phyloP scores from a whole-genome alignment of 331 rosid genomes.

The Quercus tomentella region DNA sequence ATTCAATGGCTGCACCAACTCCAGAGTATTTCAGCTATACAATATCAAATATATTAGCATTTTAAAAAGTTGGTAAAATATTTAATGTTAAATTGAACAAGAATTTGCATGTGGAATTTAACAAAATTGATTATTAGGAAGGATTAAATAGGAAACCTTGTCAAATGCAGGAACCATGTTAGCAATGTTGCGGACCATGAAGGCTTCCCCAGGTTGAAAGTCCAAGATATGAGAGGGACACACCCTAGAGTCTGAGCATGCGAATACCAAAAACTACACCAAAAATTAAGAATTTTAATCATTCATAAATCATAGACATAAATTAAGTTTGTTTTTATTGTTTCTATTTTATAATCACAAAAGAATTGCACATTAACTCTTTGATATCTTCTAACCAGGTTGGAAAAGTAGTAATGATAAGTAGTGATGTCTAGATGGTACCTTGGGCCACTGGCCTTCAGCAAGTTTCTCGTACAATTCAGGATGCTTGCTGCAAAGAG shows the following conservation, averaged over 20 bases:
- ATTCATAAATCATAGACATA: too few relatives aligned
- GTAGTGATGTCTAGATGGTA: not conserved
- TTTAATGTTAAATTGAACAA: too few relatives aligned
- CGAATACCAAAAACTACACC: conserved; percentile 58
- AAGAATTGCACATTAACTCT: too few relatives aligned
- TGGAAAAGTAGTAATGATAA: too few relatives aligned
- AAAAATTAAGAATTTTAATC: not conserved
- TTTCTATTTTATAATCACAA: too few relatives aligned
- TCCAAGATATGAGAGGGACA: conserved; percentile 41
- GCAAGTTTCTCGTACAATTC: conserved; percentile 10
- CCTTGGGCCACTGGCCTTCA: conserved; percentile 36
- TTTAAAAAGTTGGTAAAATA: not conserved
- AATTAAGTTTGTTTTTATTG: too few relatives aligned
- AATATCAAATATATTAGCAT: not conserved
- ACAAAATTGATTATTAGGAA: not conserved
- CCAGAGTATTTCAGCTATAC: conserved; percentile 47
- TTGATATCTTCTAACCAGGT: too few relatives aligned
- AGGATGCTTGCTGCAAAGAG: conserved; percentile 22
- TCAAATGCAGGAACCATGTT: conserved; percentile 58
- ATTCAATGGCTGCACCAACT: conserved; percentile 59
- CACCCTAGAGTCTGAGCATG: conserved; percentile 78
- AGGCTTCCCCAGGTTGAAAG: conserved; percentile 69
- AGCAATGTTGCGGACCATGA: conserved; percentile 62
- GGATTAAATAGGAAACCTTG: conserved; percentile 26
- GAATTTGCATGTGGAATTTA: too few relatives aligned